These are phyloP conservation scores for Candida tammaniensis DNA, from an alignment of 805 yeast genomes.

Conservation along the genomic window DNA sequence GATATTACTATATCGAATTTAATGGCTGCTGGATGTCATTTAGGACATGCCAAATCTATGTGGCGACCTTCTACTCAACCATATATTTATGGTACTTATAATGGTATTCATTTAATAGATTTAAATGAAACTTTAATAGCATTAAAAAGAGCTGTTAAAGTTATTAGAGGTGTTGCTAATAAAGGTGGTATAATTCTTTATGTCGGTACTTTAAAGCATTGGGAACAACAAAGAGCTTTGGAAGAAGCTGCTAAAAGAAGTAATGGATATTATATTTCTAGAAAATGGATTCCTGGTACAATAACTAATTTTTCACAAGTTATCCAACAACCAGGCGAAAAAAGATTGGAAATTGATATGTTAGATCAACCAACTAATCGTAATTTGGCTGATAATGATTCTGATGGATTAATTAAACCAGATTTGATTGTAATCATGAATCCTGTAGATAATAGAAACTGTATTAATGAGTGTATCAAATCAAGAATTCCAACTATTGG, in stretches of 20 bases:
- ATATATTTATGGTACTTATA: constrained; percentile 81
- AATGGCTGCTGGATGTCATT: constrained; percentile 89
- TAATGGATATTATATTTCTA: constrained; percentile 76
- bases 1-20: constrained; percentile 67
- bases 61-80: constrained; percentile 84
- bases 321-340: constrained; percentile 47
- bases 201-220: constrained; percentile 78
- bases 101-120: constrained; percentile 90
- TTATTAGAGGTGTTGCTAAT: constrained; percentile 77
- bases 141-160: constrained; percentile 78
- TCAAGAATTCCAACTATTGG: constrained; percentile 91
- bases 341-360: constrained; percentile 64
- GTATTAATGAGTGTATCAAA: constrained; percentile 76
- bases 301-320: constrained; percentile 80
- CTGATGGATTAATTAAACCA: constrained; percentile 67
- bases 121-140: constrained; percentile 75
- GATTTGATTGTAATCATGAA: constrained; percentile 84
- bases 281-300: constrained; percentile 94
- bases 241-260: constrained; percentile 76
- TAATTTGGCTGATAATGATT: constrained; percentile 46
- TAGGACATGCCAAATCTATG: constrained; percentile 83
- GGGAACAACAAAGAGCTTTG: constrained; percentile 63
- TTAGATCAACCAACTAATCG: constrained; percentile 65
- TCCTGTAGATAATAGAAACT: constrained; percentile 81
- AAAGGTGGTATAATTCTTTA: constrained; percentile 83